Base-by-base conservation (phyloP, 192 early-diverging fungal genomes). In the Backusella circina region DNA sequence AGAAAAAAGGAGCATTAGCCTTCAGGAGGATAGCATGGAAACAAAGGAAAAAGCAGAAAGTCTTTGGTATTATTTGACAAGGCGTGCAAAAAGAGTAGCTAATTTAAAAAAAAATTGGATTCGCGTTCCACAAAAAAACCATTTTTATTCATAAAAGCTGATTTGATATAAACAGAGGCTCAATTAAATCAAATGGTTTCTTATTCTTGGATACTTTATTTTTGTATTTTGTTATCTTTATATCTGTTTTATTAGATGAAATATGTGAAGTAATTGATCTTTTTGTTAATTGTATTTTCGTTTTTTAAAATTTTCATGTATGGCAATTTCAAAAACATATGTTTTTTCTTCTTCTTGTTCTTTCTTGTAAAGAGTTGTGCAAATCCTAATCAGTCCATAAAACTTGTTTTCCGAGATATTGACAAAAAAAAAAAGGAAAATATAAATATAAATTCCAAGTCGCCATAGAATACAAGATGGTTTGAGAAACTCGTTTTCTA, bases 41-140 rank as follows among this genome's bases (percentile, higher is more conserved):
- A 61, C 54, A 61, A 26, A 61, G 23, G 54, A 61, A 61, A 61
- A 28, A 12, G 26, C 54, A 13, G 54, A 61, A 61, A 61, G 54
- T 61, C 54, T 23, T 61, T 61, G 10, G 54, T 61, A 61, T 26
- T 61, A 61, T 61, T 61, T 61, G 54, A 61, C 54, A 61, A 61
- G 44, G 54, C 54, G 54, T 61, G 54, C 54, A 61, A 61, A 28
- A 47, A 47, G 15, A 47, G 16, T 47, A 47, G 3, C 44, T 18
- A 47, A 26, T 57, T 57, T 57, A 57, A 57, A 61, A 61, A 51
- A 57, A 9, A 12, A 61, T 61, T 61, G 54, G 54, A 61, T 28
- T 61, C 54, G 54, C 23, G 54, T 61, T 26, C 26, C 54, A 61
- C 54, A 61, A 61, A 21, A 51, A 51, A 8, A 21, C 2, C 13